Conservation (phyloP, 495 filamentous ascomycete species). For the Penicillium alfredii region DNA sequence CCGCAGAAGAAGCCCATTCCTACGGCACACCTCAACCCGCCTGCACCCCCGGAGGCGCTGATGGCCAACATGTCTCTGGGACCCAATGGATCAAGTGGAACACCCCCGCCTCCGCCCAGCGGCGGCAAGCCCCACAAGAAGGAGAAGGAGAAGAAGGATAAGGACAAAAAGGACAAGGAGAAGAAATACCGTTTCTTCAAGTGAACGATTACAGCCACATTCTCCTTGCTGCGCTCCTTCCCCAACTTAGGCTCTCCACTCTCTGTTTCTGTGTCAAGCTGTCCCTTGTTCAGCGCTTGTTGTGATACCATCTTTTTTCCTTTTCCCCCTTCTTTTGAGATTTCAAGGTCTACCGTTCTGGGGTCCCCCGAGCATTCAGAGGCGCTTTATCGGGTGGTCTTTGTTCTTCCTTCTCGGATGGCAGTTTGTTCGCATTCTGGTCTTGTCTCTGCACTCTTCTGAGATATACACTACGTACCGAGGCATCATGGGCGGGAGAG, state of each 20-base stretch:
- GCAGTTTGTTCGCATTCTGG: not conserved
- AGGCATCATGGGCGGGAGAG: not conserved
- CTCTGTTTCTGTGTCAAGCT: conserved; percentile 7
- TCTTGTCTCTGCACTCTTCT: not conserved
- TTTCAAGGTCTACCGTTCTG: conserved; percentile 8
- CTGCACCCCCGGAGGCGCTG: conserved; percentile 48
- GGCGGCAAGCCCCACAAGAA: conserved; percentile 28
- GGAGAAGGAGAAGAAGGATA: conserved; percentile 47
- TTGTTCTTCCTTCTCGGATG: conserved; percentile 1
- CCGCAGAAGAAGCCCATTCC: conserved; percentile 31
- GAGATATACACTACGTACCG: not conserved
- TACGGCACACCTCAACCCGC: conserved; percentile 22
- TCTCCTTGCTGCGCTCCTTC: not conserved
- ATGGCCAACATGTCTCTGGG: conserved; percentile 56
- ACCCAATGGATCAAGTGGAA: conserved; percentile 31
- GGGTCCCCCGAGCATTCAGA: conserved; percentile 14
- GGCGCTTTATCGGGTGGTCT: conserved; percentile 11
- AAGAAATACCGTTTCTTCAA: conserved; percentile 77
- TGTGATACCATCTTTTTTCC: conserved; percentile 36
- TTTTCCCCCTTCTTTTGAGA: conserved; percentile 13
- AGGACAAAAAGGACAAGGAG: conserved; percentile 64
- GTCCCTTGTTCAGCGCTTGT: conserved; percentile 24
- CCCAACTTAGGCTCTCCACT: not conserved
- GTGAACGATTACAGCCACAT: conserved; percentile 21
- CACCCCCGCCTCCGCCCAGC: conserved; percentile 18